Evolutionary conservation across 2,329 filamentous ascomycete genomes (phyloP).

Genomic region (Calcarisporium arbuscula): DNA sequence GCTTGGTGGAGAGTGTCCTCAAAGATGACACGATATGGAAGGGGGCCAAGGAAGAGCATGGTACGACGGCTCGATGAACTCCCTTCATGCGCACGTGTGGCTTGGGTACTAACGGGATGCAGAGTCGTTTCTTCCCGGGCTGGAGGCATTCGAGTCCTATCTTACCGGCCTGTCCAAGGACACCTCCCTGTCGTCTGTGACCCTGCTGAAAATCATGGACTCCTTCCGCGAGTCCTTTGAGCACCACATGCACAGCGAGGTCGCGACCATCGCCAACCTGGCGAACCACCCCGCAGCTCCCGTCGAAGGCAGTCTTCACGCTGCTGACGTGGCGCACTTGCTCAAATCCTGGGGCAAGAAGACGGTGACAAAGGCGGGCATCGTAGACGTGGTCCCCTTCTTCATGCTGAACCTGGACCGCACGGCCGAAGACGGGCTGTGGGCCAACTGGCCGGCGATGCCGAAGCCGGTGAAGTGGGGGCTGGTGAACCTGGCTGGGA

Average conservation of each 20-base stretch:
- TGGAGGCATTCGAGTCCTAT: conserved; percentile 47
- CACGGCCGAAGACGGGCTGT: conserved; percentile 51
- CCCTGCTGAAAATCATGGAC: conserved; percentile 43
- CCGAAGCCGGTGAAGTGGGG: conserved; percentile 54
- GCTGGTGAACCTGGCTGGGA: conserved; percentile 51
- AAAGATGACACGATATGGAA: conserved; percentile 44
- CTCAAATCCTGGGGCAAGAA: conserved; percentile 59
- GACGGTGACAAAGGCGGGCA: conserved; percentile 55
- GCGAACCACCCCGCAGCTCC: conserved; percentile 46
- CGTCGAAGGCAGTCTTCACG: conserved; percentile 35
- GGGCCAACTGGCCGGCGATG: conserved; percentile 60
- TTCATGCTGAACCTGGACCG: conserved; percentile 58
- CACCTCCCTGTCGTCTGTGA: conserved; percentile 34
- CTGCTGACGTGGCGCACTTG: conserved; percentile 37
- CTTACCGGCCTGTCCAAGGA: conserved; percentile 36
- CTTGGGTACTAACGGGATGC: background rate
- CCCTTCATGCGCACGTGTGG: background rate
- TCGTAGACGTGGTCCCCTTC: conserved; percentile 56
- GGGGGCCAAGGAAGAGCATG: conserved; percentile 49
- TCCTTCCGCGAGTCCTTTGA: conserved; percentile 45
- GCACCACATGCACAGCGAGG: conserved; percentile 50
- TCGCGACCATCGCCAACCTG: conserved; percentile 43
- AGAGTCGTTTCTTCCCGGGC: conserved; percentile 44
- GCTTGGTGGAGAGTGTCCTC: conserved; percentile 46
- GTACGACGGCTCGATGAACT: conserved; percentile 23